Conservation (phyloP, 345 rosid genomes). For the Gossypium arboreum region DNA sequence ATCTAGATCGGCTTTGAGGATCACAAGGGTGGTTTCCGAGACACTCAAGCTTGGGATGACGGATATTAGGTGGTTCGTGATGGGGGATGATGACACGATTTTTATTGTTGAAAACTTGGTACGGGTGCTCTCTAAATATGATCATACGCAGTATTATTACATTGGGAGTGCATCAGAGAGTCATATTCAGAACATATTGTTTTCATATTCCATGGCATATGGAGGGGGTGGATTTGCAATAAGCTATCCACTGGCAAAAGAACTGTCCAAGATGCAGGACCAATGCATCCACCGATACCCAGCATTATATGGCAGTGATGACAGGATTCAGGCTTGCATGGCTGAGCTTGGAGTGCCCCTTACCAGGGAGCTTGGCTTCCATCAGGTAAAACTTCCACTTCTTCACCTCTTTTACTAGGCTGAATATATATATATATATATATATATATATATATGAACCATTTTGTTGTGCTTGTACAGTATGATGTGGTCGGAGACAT, state of each 20-base stretch:
- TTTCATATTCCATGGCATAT: constrained; percentile 74
- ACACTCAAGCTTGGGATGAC: constrained; percentile 52
- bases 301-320: constrained; percentile 80
- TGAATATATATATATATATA: background rate
- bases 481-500: constrained; percentile 75
- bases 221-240: constrained; percentile 90
- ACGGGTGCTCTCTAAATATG: constrained; percentile 53
- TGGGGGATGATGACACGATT: constrained; percentile 91
- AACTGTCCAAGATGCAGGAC: constrained; percentile 69
- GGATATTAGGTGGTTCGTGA: constrained; percentile 78
- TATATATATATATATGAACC: background rate
- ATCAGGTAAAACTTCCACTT: constrained; percentile 32
- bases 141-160: constrained; percentile 64
- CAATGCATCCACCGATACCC: constrained; percentile 75
- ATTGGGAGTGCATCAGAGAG: constrained; percentile 80
- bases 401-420: no score
- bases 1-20: constrained; percentile 63
- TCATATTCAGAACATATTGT: constrained; percentile 70
- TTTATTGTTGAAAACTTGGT: constrained; percentile 68
- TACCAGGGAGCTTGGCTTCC: constrained; percentile 73
- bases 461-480: constrained; percentile 31
- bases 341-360: constrained; percentile 81
- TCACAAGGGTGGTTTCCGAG: constrained; percentile 72
- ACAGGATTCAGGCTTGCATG: constrained; percentile 83
- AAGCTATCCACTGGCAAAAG: constrained; percentile 63